Base-by-base conservation (phyloP, 345 rosid genomes). In the Eutrema heterophyllum region DNA sequence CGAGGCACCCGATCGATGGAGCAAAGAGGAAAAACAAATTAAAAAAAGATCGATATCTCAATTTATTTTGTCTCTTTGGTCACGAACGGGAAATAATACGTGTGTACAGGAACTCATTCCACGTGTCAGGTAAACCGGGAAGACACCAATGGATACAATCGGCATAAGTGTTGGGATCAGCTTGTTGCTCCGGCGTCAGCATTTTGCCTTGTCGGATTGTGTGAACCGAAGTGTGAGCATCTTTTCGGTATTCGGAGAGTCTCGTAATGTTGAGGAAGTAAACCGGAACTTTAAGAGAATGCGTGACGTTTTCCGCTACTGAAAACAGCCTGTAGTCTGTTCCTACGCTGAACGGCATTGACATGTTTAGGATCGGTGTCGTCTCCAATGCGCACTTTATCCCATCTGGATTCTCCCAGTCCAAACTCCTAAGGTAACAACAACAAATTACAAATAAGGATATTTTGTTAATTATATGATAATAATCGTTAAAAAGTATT, bases 71-170 rank as follows among this genome's bases (percentile, higher is more conserved):
- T 57, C 14, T 59, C 11, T 48, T 73, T 46, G 72, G 92, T 90
- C 89, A 88, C 56, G 86, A 74, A 51, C 81, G 80, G 29, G 94
- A 78, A 49, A 92, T 82, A 29, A 92, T 90, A 51, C 85, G 95
- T 2, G 95, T 49, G 67, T 89, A 94, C 27, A 94, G 65, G 68
- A 94, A 87, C 72, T 94, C 98, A 9, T 94, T 94, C 98, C 97
- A 91, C 0, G 91, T 89, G 64, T 94, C 98, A 7, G 96, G 98
- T 39, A 94, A 69, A 7, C 98, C 98, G 0, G 97, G 98, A 29
- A 94, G 91, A 64, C 98, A 94, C 98, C 98, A 94, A 49, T 94
- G 98, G 71, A 94, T 89, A 68, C 98, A 94, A 72, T 94, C 98
- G 1, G 98, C 98, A 7, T 83, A 94, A 1, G 86, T 91, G 30